Evolutionary conservation across 2,329 filamentous ascomycete species (phyloP).

Genomic region (Fusarium ambrosium): DNA sequence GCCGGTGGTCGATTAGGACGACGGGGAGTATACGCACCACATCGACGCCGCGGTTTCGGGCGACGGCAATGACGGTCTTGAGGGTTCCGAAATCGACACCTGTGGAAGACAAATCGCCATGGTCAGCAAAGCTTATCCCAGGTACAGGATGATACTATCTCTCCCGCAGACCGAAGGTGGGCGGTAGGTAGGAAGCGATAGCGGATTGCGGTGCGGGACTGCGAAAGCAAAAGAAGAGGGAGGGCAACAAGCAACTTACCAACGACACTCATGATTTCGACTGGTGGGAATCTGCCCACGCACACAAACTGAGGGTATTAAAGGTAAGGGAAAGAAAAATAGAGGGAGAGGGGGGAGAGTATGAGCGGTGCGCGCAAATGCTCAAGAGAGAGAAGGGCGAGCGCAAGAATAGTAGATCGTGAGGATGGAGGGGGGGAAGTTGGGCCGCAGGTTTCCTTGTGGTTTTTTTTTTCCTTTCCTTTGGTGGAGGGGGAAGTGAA

Average conservation of each 20-base stretch:
- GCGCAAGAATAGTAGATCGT: constrained; percentile 37
- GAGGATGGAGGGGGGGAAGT: constrained; percentile 37
- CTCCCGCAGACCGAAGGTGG: not conserved
- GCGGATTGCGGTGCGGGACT: not conserved
- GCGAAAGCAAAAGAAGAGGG: not conserved
- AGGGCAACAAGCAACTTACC: constrained; percentile 55
- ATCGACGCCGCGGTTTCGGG: constrained; percentile 98
- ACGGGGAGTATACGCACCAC: constrained; percentile 77
- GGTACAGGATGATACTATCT: not conserved
- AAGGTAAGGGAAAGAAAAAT: constrained; percentile 25
- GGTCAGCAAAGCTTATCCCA: constrained; percentile 27
- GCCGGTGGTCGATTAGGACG: constrained; percentile 21
- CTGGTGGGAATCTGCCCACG: constrained; percentile 41
- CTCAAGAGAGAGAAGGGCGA: constrained; percentile 35
- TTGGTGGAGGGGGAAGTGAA: constrained; percentile 22
- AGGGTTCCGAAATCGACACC: constrained; percentile 96
- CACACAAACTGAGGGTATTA: constrained; percentile 39
- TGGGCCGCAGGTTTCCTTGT: constrained; percentile 38
- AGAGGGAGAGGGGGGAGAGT: constrained; percentile 4
- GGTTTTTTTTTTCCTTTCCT: constrained; percentile 24
- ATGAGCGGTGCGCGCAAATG: constrained; percentile 36
- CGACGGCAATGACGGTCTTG: constrained; percentile 97
- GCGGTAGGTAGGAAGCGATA: not conserved
- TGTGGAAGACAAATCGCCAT: constrained; percentile 45
- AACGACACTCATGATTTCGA: constrained; percentile 67